A percentile compares a stretch with the other conserved stretches of the same genome.
These are phyloP conservation scores for Saccharomycopsis malanga DNA, from an alignment of 805 yeast genomes.

Conservation along the genomic window DNA sequence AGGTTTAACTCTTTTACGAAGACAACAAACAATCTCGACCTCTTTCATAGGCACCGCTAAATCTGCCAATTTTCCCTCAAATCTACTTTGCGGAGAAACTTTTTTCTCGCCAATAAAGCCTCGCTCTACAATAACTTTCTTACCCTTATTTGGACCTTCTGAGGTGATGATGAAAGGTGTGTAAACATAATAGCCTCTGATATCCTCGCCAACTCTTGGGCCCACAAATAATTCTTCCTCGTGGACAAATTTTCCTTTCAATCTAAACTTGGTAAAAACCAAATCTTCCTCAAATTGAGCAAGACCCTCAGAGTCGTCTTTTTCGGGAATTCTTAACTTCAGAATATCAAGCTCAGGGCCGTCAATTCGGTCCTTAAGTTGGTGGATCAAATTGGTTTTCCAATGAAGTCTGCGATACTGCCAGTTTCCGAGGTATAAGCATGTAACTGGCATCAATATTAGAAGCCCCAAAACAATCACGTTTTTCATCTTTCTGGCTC, in stretches of 20 bases:
- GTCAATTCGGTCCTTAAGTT: conserved; percentile 75
- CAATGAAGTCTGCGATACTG: conserved; percentile 79
- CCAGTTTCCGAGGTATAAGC: conserved; percentile 90
- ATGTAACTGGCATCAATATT: conserved; percentile 75
- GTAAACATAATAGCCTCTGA: conserved; percentile 69
- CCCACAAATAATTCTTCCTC: conserved; percentile 87
- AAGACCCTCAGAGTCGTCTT: conserved; percentile 28
- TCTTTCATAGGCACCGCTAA: conserved; percentile 67
- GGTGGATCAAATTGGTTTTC: conserved; percentile 79
- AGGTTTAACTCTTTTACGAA: conserved; percentile 60
- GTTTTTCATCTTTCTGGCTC: conserved; percentile 9
- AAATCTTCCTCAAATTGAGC: conserved; percentile 39
- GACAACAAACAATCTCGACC: conserved; percentile 64
- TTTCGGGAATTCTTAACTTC: conserved; percentile 51
- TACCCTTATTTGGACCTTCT: conserved; percentile 63
- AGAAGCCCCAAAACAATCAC: conserved; percentile 27
- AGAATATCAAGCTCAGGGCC: conserved; percentile 71
- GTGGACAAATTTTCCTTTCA: conserved; percentile 75
- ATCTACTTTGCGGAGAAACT: conserved; percentile 47
- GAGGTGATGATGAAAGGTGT: conserved; percentile 52
- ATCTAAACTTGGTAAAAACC: conserved; percentile 73
- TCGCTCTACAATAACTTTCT: conserved; percentile 74
- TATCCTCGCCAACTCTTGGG: conserved; percentile 69
- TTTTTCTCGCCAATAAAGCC: conserved; percentile 85
- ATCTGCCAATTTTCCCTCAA: conserved; percentile 41